Evolutionary conservation across 176 grass and related monocot genomes (phyloP), one percentile per base, ranked within the genome.

Genomic region (Thinopyrum elongatum): DNA sequence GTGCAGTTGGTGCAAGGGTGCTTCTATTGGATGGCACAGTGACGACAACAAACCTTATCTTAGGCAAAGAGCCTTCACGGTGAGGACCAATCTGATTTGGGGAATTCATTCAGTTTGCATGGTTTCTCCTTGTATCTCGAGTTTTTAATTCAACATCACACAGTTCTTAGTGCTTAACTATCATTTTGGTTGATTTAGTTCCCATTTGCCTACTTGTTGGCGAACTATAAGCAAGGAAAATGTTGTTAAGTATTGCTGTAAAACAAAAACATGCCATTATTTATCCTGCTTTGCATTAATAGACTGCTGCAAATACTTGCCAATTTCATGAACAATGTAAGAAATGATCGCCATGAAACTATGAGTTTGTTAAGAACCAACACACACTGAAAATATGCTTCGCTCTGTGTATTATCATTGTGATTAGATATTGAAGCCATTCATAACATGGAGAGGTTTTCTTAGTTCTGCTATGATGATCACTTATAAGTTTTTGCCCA

Each of bases 31-130:
- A 78, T 98, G 95, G 96, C 93, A 98, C 77, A 92, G 88, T 38
- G 96, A 95, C 86, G 88, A 98, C 61, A 98, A 98, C 69, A 92
- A 89, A 80, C 90, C 96, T 80, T 98, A 98, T 90, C 93, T 98
- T 78, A 94, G 83, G 84, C 96, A 98, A 89, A 91, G 96, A 69
- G 91, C 86, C 63, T 98, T 98, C 72, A 83, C 93, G 65, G 96
- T 98, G 77, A 85, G 81, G 44, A 80, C 25, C 29, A 26, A 65
- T 83, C 19, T 62, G 27, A 53, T 72, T 21, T 65, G 8, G 4
- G 22, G 22, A 76, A 26, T 90, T 80, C 10, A 58, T 2, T 81
- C 61, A 81, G 53, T 29, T 44, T 14, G 15, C 10, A 42, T 62
- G 38, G 22, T 33, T 72, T 35, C 3, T 81, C 5, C 59, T 67